phyloP scores from a whole-genome alignment of 108 stramenopile species.

The Aurantiochytrium sp. region DNA sequence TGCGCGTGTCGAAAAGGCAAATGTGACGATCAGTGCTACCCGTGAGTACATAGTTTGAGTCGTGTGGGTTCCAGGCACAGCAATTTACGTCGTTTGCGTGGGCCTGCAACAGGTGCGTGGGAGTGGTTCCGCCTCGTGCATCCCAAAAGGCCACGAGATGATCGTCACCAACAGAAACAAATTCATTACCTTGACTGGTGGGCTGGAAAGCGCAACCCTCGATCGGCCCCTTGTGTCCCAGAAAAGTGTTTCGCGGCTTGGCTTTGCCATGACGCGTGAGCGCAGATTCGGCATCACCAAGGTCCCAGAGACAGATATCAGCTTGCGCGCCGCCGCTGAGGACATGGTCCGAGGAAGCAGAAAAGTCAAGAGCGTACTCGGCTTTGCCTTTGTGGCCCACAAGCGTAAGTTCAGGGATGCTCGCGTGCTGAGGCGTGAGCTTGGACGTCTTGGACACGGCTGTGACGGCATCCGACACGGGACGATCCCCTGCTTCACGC shows the following conservation, averaged over 20 bases:
- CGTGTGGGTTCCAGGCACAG: background rate
- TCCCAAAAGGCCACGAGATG: background rate
- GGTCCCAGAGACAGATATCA: background rate
- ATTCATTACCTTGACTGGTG: background rate
- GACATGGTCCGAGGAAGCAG: background rate
- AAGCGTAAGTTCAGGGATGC: background rate
- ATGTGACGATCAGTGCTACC: background rate
- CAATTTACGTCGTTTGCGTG: background rate
- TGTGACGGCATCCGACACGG: background rate
- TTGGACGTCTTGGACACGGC: background rate
- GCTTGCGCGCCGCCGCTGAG: background rate
- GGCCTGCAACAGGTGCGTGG: background rate
- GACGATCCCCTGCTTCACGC: background rate
- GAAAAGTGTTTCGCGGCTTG: background rate
- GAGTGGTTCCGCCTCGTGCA: background rate
- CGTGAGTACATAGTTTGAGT: background rate
- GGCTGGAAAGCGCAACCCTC: background rate
- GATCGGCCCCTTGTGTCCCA: background rate
- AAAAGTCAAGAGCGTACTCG: slow-evolving; percentile 3
- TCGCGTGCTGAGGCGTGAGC: background rate
- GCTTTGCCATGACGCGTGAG: background rate
- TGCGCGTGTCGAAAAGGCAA: background rate
- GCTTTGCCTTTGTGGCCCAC: background rate
- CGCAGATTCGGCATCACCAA: background rate
- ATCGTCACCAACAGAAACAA: background rate